Conservation (phyloP, 1,284 basidiomycete genomes). For the Bjerkandera adusta region DNA sequence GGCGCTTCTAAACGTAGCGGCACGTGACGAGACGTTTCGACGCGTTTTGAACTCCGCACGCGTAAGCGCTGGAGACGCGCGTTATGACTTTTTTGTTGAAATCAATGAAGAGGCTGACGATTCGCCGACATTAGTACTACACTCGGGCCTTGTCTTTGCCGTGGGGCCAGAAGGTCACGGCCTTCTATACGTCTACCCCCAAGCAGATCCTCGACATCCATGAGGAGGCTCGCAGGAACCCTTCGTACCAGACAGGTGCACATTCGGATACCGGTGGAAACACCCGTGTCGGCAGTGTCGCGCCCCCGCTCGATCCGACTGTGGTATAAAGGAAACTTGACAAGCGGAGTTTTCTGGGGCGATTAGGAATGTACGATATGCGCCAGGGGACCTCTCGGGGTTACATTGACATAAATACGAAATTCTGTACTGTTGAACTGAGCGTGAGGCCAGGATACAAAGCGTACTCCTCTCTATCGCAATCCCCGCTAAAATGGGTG, state of each 20-base stretch:
- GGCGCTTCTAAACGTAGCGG: too few relatives aligned
- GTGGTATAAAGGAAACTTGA: conserved; percentile 17
- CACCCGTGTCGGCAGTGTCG: conserved; percentile 18
- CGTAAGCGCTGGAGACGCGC: conserved; percentile 66
- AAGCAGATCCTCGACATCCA: conserved; percentile 87
- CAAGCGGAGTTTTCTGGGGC: too few relatives aligned
- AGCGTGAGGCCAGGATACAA: too few relatives aligned
- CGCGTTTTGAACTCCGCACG: too few relatives aligned
- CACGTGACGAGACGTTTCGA: too few relatives aligned
- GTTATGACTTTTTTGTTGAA: conserved; percentile 21
- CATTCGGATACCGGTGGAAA: conserved; percentile 6
- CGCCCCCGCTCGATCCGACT: conserved; percentile 21
- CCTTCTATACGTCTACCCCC: conserved; percentile 77
- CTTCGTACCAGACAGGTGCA: conserved; percentile 44
- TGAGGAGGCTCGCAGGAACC: conserved; percentile 82
- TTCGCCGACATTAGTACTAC: conserved; percentile 66
- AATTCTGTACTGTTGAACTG: too few relatives aligned
- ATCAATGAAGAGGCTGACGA: conserved; percentile 6
- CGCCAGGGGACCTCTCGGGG: too few relatives aligned
- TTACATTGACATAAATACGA: too few relatives aligned
- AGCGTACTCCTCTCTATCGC: too few relatives aligned
- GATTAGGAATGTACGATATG: too few relatives aligned
- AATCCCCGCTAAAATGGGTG: too few relatives aligned
- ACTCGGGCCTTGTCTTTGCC: conserved; percentile 70
- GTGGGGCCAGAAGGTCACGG: conserved; percentile 71